Evolutionary conservation across 257 asterid species (phyloP).

Genomic region (Solanum pennellii): DNA sequence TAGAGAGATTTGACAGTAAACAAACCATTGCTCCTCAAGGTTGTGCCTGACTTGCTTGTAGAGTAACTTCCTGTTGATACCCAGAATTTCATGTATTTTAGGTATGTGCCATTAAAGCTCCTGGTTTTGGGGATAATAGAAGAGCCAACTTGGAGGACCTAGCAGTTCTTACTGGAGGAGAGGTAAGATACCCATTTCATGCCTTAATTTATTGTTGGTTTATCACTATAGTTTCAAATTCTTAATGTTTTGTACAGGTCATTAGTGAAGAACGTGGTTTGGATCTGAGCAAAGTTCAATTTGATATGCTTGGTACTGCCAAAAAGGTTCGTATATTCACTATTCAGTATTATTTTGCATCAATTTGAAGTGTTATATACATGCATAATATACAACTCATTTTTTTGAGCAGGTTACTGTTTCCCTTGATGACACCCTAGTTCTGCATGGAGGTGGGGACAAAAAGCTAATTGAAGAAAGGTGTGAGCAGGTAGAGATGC

Average conservation of each 20-base stretch:
- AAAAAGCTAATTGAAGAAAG: constrained; percentile 87
- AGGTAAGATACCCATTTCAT: constrained; percentile 37
- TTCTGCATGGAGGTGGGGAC: constrained; percentile 85
- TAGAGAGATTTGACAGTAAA: neutral
- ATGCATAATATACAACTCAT: neutral
- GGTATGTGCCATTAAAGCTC: constrained; percentile 96
- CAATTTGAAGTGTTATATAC: neutral
- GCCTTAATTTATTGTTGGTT: neutral
- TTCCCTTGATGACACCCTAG: constrained; percentile 66
- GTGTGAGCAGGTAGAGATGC: constrained; percentile 67
- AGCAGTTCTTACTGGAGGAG: constrained; percentile 87
- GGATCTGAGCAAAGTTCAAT: constrained; percentile 52
- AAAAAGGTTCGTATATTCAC: constrained; percentile 45
- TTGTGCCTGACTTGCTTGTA: neutral
- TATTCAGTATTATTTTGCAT: neutral
- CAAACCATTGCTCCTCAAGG: neutral
- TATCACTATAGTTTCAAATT: constrained; percentile 1
- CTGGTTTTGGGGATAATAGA: constrained; percentile 90
- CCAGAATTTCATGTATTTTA: constrained; percentile 10
- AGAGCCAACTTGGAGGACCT: constrained; percentile 83
- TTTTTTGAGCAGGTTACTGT: constrained; percentile 52
- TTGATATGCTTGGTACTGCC: constrained; percentile 89
- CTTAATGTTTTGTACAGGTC: constrained; percentile 40
- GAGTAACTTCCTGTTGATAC: neutral
- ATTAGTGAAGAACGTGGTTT: constrained; percentile 64